These are phyloP conservation scores for Saccharomyces jurei DNA, from an alignment of 805 yeast species.

Conservation along the genomic window DNA sequence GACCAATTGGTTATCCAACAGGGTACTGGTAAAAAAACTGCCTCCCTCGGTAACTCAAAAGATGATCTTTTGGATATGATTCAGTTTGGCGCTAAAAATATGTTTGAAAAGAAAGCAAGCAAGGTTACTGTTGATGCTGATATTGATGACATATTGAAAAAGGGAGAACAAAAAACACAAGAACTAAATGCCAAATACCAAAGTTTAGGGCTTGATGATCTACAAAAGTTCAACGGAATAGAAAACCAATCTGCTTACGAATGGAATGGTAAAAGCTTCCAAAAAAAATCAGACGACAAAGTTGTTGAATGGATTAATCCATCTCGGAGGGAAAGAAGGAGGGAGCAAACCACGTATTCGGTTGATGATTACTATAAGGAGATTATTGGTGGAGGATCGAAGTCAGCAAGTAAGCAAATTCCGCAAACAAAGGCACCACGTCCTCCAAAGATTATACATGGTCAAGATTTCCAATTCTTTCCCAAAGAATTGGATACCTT, in stretches of 20 bases:
- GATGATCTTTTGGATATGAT: constrained; percentile 92
- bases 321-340: constrained; percentile 46
- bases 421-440: constrained; percentile 40
- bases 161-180: constrained; percentile 77
- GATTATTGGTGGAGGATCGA: constrained; percentile 35
- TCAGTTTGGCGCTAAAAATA: constrained; percentile 90
- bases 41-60: constrained; percentile 40
- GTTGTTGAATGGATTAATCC: constrained; percentile 62
- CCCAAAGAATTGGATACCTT: constrained; percentile 45
- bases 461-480: constrained; percentile 71
- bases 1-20: constrained; percentile 95
- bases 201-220: constrained; percentile 82
- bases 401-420: constrained; percentile 27
- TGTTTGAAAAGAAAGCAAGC: constrained; percentile 49
- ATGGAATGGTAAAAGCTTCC: constrained; percentile 83
- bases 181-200: constrained; percentile 74
- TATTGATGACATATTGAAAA: constrained; percentile 71
- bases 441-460: constrained; percentile 55
- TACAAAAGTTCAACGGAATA: constrained; percentile 68
- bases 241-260: constrained; percentile 87
- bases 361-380: constrained; percentile 72
- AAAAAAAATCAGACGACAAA: constrained; percentile 35
- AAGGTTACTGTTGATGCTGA: constrained; percentile 43
- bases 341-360: constrained; percentile 71
- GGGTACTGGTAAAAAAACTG: constrained; percentile 46